phyloP scores from a whole-genome alignment of 1,139 yeast genomes.

The Geotrichum macrosporum region DNA sequence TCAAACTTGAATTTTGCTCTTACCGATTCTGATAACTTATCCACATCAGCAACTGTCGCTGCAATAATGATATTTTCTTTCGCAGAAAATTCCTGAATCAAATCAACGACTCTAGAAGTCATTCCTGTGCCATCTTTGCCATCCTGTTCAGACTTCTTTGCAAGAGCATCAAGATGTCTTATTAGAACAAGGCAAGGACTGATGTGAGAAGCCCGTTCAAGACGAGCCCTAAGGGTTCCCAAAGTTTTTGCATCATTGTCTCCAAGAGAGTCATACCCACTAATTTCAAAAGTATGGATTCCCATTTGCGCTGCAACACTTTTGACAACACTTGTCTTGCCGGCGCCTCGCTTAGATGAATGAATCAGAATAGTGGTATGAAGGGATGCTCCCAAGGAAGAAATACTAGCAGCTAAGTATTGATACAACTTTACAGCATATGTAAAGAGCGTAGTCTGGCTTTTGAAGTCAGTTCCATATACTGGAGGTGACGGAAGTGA shows the following conservation, averaged over 20 bases:
- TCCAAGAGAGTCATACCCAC: constrained; percentile 50
- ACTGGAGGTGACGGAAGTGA: constrained; percentile 40
- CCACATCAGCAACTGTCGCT: constrained; percentile 70
- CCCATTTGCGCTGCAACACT: constrained; percentile 59
- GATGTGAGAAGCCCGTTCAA: constrained; percentile 55
- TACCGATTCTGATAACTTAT: constrained; percentile 60
- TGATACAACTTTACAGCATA: constrained; percentile 48
- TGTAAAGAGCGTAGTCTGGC: constrained; percentile 45
- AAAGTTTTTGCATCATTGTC: constrained; percentile 77
- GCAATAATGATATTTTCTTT: constrained; percentile 49
- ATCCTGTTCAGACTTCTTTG: constrained; percentile 65
- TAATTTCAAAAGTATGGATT: constrained; percentile 62
- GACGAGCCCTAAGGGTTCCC: constrained; percentile 69
- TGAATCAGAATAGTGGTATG: constrained; percentile 62
- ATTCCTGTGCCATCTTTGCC: constrained; percentile 52
- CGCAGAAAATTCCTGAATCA: constrained; percentile 54
- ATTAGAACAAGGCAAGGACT: constrained; percentile 51
- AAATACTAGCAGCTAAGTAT: constrained; percentile 34
- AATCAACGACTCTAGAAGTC: constrained; percentile 54
- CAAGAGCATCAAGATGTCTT: constrained; percentile 70
- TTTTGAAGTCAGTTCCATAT: constrained; percentile 27
- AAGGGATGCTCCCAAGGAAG: constrained; percentile 40
- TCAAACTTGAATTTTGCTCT: constrained; percentile 75
- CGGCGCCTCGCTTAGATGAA: constrained; percentile 72
- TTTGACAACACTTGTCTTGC: constrained; percentile 63